A percentile compares a stretch with the other conserved stretches of the same genome.
These are phyloP conservation scores for Neurospora sp. DNA, from an alignment of 495 filamentous ascomycete genomes.

Conservation along the genomic window DNA sequence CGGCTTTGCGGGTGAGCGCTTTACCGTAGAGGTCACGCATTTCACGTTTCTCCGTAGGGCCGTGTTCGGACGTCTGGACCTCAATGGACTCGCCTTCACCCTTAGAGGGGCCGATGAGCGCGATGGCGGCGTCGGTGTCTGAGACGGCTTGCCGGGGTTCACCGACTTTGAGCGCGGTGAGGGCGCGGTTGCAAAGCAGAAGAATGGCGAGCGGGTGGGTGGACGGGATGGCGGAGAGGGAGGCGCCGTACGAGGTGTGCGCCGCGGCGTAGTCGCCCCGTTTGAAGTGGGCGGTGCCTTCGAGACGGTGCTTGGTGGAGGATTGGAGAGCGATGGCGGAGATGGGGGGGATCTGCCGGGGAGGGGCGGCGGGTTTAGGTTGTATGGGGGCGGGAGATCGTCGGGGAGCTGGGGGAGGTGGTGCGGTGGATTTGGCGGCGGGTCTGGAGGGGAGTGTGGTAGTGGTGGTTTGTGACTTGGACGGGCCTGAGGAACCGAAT, in stretches of 20 bases:
- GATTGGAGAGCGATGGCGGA: constrained; percentile 56
- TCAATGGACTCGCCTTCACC: constrained; percentile 74
- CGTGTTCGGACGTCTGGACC: constrained; percentile 36
- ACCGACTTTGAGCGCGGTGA: constrained; percentile 80
- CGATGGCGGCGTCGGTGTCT: constrained; percentile 74
- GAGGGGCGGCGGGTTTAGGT: constrained; percentile 29
- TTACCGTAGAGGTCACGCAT: constrained; percentile 93
- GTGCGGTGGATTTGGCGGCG: constrained; percentile 17
- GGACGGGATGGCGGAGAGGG: constrained; percentile 61
- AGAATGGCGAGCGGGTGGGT: constrained; percentile 80
- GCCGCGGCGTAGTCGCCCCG: constrained; percentile 83
- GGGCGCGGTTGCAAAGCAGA: constrained; percentile 81
- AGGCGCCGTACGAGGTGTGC: constrained; percentile 67
- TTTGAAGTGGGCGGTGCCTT: constrained; percentile 83
- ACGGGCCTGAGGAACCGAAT: constrained; percentile 29
- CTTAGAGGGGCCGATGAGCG: constrained; percentile 64
- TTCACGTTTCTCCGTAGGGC: constrained; percentile 56
- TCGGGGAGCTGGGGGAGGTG: constrained; percentile 27
- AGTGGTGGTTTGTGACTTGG: constrained; percentile 7
- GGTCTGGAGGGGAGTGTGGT: constrained; percentile 13
- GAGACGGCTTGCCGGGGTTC: constrained; percentile 74
- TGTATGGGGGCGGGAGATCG: constrained; percentile 23
- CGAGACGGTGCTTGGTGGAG: constrained; percentile 64
- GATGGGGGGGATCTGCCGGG: constrained; percentile 56
- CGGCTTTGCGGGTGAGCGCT: constrained; percentile 86